Conservation (phyloP, 352 stramenopile species). For the Aphanomyces stellatus region DNA sequence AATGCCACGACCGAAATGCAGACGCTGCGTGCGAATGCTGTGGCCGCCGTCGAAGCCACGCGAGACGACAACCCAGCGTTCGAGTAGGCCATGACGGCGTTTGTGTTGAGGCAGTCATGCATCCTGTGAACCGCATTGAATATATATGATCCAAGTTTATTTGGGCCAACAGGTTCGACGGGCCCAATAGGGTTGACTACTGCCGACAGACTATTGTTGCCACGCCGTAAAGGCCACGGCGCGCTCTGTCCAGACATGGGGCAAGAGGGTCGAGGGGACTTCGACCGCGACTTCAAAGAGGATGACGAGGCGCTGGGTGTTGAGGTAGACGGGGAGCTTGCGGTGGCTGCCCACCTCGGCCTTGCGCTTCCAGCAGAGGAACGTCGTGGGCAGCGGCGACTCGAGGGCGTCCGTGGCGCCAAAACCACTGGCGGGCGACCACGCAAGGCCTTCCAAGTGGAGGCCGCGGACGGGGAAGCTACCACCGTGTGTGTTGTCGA, state of each 20-base stretch:
- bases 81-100: neutral
- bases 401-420: conserved; percentile 66
- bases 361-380: conserved; percentile 57
- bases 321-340: conserved; percentile 81
- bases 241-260: conserved; percentile 63
- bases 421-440: conserved; percentile 53
- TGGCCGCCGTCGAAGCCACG: conserved; percentile 10
- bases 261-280: conserved; percentile 37
- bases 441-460: conserved; percentile 75
- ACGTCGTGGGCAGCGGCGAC: conserved; percentile 50
- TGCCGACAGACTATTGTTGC: too few species aligned
- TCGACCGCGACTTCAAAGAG: conserved; percentile 76
- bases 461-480: conserved; percentile 62
- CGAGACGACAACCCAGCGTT: neutral
- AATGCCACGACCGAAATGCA: conserved; percentile 13
- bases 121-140: too few species aligned
- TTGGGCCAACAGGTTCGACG: conserved; percentile 28
- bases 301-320: conserved; percentile 53
- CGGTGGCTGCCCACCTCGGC: conserved; percentile 25
- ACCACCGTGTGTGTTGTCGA: conserved; percentile 33
- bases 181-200: too few species aligned
- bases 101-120: too few species aligned
- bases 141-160: neutral
- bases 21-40: conserved; percentile 14
- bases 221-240: conserved; percentile 75